Evolutionary conservation across 352 stramenopile species (phyloP), one percentile per base, ranked within the genome.

Genomic region (Pythium coloratum): DNA sequence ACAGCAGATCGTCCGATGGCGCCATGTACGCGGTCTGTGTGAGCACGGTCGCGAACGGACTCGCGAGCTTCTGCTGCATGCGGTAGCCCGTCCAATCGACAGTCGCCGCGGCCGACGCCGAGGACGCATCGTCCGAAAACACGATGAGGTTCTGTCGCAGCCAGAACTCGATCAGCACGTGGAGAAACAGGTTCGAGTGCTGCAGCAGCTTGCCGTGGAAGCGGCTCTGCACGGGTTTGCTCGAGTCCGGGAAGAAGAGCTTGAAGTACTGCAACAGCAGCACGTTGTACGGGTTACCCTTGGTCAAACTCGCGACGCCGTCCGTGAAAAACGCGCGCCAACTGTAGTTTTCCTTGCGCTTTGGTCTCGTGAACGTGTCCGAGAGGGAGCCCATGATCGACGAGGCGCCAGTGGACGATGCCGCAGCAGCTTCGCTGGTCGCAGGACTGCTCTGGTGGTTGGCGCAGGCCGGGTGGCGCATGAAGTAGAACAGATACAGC

Each of bases 151-250:
- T 96, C 64, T 96, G 88, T n/a, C 82, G 84, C 51, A 96, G 74
- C 88, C 88, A 96, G 55, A 93, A 92, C 63, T 96, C 88, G 24
- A 96, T 94, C 46, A 95, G 60, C 44, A 91, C 86, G 62, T 95
- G 85, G 28, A 96, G 74, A 65, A 96, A 95, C 3, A 94, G 73
- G 67, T 88, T 93, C 34, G 85, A 86, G 62, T 88, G 71, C 67
- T 94, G 85, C 32, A 92, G 64, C 38, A 92, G 67, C 60, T 91
- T 93, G 74, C 76, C 82, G 32, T 90, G 82, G 61, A 93, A 92
- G 24, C 86, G 85, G 64, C 86, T 94, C 59, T 86, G 79, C 32
- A 89, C 82, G 1, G 78, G 75, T 46, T 75, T 75, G 33, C 59
- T 79, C 20, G 66, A 89, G 64, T 92, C 84, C 1, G 86, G 85